A percentile compares a stretch with the other conserved stretches of the same genome.
phyloP scores from a whole-genome alignment of 768 basidiomycete species.

The Pleurotus citrinopileatus region DNA sequence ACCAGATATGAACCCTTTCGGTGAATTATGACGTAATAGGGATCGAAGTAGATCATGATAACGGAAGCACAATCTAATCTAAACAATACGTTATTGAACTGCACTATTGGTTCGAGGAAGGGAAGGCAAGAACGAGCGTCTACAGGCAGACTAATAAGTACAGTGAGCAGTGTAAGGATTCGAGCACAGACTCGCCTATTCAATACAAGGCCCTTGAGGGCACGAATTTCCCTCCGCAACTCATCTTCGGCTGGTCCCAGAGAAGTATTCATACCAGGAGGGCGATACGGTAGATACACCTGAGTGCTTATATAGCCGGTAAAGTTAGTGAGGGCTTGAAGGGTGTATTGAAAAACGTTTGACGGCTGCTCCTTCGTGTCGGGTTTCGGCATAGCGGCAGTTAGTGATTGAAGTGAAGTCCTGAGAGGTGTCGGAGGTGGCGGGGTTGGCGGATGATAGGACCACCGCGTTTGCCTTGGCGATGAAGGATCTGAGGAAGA shows the following conservation, averaged over 20 bases:
- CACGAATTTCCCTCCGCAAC: constrained; percentile 67
- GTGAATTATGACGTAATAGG: constrained; percentile 5
- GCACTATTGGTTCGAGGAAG: neutral
- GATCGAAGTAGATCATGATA: constrained; percentile 11
- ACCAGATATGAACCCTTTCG: neutral
- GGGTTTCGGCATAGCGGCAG: constrained; percentile 28
- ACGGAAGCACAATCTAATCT: constrained; percentile 6
- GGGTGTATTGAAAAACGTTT: constrained; percentile 53
- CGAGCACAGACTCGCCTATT: constrained; percentile 51
- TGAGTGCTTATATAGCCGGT: constrained; percentile 80
- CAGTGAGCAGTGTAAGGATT: neutral
- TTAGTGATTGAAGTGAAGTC: constrained; percentile 33
- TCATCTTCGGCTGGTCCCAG: constrained; percentile 59
- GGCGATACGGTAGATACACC: constrained; percentile 46
- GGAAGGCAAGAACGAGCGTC: constrained; percentile 7
- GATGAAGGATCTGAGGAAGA: constrained; percentile 16
- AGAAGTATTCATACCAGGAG: constrained; percentile 24
- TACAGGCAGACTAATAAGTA: neutral
- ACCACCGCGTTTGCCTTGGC: constrained; percentile 29
- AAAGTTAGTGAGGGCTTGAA: constrained; percentile 66
- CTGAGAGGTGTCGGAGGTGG: constrained; percentile 34
- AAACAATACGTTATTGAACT: neutral
- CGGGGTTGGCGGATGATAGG: constrained; percentile 31
- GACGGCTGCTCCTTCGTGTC: neutral
- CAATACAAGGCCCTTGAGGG: constrained; percentile 75